Evolutionary conservation across 371 early-diverging fungal species (phyloP), one percentile per base, ranked within the genome.

Genomic region (Apophysomyces elegans): DNA sequence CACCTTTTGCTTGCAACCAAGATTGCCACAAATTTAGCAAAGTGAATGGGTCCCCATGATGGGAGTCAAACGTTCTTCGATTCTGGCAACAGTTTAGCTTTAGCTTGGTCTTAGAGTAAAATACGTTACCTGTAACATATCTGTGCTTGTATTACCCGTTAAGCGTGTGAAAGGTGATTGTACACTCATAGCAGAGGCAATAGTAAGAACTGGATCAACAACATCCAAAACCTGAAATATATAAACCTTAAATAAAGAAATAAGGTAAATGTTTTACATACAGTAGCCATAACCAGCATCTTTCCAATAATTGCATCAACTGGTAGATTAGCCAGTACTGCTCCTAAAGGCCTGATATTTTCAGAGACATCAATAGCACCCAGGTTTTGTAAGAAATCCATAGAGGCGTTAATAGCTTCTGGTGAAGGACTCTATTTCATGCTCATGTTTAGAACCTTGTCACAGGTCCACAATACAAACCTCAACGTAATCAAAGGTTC

Each of bases 281-380:
- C 85, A 37, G 84, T 78, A 1, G 84, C 88, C 69, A 91, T 69
- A 18, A 97, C 76, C 11, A 98, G 76, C 77, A 97, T 86, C 72
- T 96, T 98, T 62, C 94, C 96, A 37, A 96, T 84, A 45, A 88
- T 81, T 0, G 95, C 84, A 74, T 96, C 94, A 4, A 97, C 89
- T 4, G 98, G 97, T 59, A 96, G 75, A 26, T 89, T 80, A 4
- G 93, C 89, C 62, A 99, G 77, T 38, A 92, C 92, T 18, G 79
- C 83, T 4, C 99, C 99, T 7, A 97, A 80, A 0, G 94, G 87
- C 7, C 96, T 95, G 62, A 97, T 72, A 13, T 81, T 75, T 37
- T 85, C 91, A 0, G 66, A 64, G 0, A 59, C 50, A 65, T 84
- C 83, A 37, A 90, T 50, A 1, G 92, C 92, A 18, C 78, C 84